These are phyloP conservation scores for Fusarium nygamai DNA, from an alignment of 2,329 filamentous ascomycete species.

Conservation along the genomic window DNA sequence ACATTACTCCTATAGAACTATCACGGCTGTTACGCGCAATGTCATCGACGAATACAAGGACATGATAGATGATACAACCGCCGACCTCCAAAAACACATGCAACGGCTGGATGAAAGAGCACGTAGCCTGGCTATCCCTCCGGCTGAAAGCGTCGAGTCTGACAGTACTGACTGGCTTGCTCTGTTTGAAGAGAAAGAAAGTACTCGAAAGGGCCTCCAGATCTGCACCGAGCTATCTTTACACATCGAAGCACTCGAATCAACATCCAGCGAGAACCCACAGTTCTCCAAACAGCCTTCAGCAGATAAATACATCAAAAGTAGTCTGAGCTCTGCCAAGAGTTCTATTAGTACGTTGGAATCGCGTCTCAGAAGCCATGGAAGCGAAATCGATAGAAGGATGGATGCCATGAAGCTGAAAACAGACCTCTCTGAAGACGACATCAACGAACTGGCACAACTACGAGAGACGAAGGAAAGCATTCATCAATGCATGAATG, in stretches of 20 bases:
- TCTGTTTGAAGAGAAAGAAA: conserved; percentile 38
- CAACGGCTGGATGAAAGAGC: conserved; percentile 18
- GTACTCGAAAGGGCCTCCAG: conserved; percentile 34
- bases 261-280: not conserved
- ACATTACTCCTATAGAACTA: not conserved
- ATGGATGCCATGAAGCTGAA: conserved; percentile 24
- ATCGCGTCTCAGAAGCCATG: conserved; percentile 25
- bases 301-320: conserved; percentile 33
- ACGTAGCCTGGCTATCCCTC: not conserved
- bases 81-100: conserved; percentile 20
- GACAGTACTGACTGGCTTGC: conserved; percentile 25
- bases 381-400: conserved; percentile 20
- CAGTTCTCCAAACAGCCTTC: conserved; percentile 23
- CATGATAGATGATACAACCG: conserved; percentile 22
- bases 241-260: conserved; percentile 22
- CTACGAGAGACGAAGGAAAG: conserved; percentile 37
- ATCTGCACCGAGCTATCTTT: conserved; percentile 38
- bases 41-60: conserved; percentile 13
- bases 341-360: conserved; percentile 29
- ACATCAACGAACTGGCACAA: conserved; percentile 17
- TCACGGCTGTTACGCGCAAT: conserved; percentile 4
- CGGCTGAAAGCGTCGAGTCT: conserved; percentile 8
- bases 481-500: conserved; percentile 33
- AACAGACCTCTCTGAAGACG: conserved; percentile 13
- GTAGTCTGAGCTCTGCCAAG: conserved; percentile 23